A percentile compares a stretch with the other conserved stretches of the same genome.
These are phyloP conservation scores for Penicillium salamii DNA, from an alignment of 495 filamentous ascomycete species.

Conservation along the genomic window DNA sequence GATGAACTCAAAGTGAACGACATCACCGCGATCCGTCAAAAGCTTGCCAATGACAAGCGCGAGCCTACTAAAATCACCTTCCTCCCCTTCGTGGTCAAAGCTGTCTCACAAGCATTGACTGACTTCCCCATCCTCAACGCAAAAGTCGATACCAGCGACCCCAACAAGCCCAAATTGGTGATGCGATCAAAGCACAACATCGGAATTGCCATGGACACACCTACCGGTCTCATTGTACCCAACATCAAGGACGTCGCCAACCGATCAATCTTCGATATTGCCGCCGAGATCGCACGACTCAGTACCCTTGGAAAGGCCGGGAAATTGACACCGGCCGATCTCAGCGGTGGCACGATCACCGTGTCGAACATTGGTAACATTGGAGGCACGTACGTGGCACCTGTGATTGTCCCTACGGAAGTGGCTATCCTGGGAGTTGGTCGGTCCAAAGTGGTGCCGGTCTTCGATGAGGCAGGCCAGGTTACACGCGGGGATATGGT, in stretches of 20 bases:
- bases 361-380: conserved; percentile 97
- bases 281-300: conserved; percentile 71
- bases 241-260: conserved; percentile 82
- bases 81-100: conserved; percentile 94
- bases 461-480: conserved; percentile 78
- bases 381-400: conserved; percentile 86
- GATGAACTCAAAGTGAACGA: conserved; percentile 78
- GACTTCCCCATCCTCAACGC: conserved; percentile 86
- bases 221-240: conserved; percentile 86
- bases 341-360: conserved; percentile 87
- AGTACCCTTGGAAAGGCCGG: conserved; percentile 66
- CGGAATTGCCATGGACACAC: conserved; percentile 94
- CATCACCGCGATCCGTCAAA: conserved; percentile 64
- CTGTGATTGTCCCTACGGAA: conserved; percentile 85
- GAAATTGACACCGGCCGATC: conserved; percentile 71
- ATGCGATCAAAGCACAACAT: conserved; percentile 87
- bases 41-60: conserved; percentile 47
- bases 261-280: conserved; percentile 71
- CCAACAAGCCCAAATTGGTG: conserved; percentile 64
- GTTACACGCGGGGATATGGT: conserved; percentile 85
- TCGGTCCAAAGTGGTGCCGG: conserved; percentile 63
- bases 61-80: conserved; percentile 69
- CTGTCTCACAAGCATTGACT: conserved; percentile 78
- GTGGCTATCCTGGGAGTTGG: conserved; percentile 92
- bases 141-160: conserved; percentile 61